Evolutionary conservation across 495 filamentous ascomycete species (phyloP).

Genomic region (Neurospora terricola): DNA sequence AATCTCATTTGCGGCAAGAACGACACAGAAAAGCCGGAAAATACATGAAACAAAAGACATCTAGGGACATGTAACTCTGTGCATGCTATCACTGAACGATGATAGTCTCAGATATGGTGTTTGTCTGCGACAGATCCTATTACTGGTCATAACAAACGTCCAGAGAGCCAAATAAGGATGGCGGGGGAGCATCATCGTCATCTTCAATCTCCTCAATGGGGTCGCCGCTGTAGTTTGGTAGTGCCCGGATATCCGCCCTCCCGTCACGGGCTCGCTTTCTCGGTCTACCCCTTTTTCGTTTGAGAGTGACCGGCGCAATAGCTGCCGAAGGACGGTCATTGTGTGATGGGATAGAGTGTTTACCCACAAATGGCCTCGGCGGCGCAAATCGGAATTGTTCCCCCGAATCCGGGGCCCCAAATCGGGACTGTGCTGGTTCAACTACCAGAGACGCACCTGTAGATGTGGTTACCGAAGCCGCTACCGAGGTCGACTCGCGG

Average conservation of each 20-base stretch:
- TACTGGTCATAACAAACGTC: constrained; percentile 3
- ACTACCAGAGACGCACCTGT: constrained; percentile 14
- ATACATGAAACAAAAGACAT: not conserved
- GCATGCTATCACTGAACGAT: not conserved
- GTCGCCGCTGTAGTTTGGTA: constrained; percentile 34
- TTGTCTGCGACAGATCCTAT: not conserved
- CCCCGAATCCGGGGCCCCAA: constrained; percentile 7
- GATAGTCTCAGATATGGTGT: not conserved
- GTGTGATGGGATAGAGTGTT: constrained; percentile 10
- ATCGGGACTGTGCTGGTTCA: constrained; percentile 17
- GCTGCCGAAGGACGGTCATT: not conserved
- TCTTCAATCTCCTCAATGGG: constrained; percentile 37
- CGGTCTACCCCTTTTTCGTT: constrained; percentile 19
- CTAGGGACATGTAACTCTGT: not conserved
- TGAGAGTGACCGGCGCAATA: not conserved
- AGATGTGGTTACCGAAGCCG: constrained; percentile 9
- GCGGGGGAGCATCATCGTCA: not conserved
- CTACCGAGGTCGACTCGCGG: constrained; percentile 1
- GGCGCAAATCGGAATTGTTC: constrained; percentile 24
- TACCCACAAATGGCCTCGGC: constrained; percentile 35
- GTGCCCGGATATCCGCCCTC: constrained; percentile 29
- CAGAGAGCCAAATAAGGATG: constrained; percentile 13
- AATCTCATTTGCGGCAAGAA: not conserved
- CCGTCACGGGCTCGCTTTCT: constrained; percentile 25
- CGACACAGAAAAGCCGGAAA: not conserved